These are phyloP conservation scores for Xylaria telfairii DNA, from an alignment of 495 filamentous ascomycete genomes.

Conservation along the genomic window DNA sequence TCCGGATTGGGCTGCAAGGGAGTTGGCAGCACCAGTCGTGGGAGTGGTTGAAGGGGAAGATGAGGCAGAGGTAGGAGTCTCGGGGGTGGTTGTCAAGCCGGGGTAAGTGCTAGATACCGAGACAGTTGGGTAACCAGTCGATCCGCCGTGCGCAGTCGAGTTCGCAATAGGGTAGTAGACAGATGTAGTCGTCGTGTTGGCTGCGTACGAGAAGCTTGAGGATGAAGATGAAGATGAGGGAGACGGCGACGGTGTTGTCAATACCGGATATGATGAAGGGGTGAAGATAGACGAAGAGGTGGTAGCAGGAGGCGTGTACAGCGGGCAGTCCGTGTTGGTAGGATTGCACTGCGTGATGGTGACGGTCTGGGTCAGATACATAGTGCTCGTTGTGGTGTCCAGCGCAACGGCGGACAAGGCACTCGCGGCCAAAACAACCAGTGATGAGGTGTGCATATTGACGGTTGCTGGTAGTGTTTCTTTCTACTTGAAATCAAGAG, in stretches of 20 bases:
- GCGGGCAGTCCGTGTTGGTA: slow-evolving; percentile 51
- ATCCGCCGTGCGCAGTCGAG: slow-evolving; percentile 44
- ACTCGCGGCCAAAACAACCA: slow-evolving; percentile 36
- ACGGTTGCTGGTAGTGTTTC: slow-evolving; percentile 17
- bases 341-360: slow-evolving; percentile 57
- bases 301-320: slow-evolving; percentile 38
- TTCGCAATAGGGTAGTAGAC: slow-evolving; percentile 43
- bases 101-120: slow-evolving; percentile 34
- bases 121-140: slow-evolving; percentile 43
- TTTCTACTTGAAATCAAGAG: slow-evolving; percentile 4
- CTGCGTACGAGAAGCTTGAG: slow-evolving; percentile 4
- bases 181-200: slow-evolving; percentile 27
- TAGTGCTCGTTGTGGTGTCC: slow-evolving; percentile 48
- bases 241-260: slow-evolving; percentile 27
- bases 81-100: slow-evolving; percentile 25
- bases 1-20: slow-evolving; percentile 47
- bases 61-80: slow-evolving; percentile 13
- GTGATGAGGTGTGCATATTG: slow-evolving; percentile 38
- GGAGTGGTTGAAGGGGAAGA: slow-evolving; percentile 29
- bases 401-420: slow-evolving; percentile 36
- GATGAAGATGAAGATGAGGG: slow-evolving; percentile 29
- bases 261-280: slow-evolving; percentile 31
- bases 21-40: slow-evolving; percentile 42
- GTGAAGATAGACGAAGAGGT: slow-evolving; percentile 35
- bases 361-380: slow-evolving; percentile 51